Evolutionary conservation across 768 basidiomycete species (phyloP).

Genomic region (Mycena metata): DNA sequence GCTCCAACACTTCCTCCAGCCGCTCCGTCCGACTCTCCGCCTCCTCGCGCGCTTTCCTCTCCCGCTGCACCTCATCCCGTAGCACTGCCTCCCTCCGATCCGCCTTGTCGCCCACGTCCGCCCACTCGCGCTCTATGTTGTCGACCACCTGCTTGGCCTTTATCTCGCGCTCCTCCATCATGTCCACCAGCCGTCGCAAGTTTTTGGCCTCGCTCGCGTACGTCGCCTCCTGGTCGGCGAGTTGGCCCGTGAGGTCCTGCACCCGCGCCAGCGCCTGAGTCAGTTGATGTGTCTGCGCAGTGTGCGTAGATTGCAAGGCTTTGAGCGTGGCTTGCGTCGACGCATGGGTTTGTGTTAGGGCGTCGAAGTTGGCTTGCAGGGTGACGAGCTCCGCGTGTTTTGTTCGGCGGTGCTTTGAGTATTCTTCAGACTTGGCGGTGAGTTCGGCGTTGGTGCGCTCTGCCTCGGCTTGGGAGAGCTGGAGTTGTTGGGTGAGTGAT

Average conservation of each 20-base stretch:
- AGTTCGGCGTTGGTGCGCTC: constrained; percentile 81
- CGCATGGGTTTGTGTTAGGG: constrained; percentile 74
- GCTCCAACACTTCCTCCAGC: constrained; percentile 78
- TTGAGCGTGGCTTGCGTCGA: constrained; percentile 79
- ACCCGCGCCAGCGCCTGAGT: constrained; percentile 82
- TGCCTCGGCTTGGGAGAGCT: constrained; percentile 81
- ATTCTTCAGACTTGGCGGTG: constrained; percentile 81
- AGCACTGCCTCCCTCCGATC: constrained; percentile 76
- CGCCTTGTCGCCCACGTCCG: constrained; percentile 75
- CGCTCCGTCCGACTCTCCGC: constrained; percentile 81
- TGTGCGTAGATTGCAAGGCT: constrained; percentile 79
- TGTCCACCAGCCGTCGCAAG: constrained; percentile 78
- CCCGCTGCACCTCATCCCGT: constrained; percentile 78
- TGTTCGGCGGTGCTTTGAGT: constrained; percentile 82
- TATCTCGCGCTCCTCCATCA: constrained; percentile 91
- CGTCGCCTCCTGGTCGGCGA: constrained; percentile 88
- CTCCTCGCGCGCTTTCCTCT: constrained; percentile 75
- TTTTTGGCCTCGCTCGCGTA: constrained; percentile 84
- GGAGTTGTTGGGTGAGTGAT: constrained; percentile 84
- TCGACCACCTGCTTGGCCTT: constrained; percentile 88
- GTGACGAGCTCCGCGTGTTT: constrained; percentile 84
- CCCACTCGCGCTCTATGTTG: constrained; percentile 86
- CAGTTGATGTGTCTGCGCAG: constrained; percentile 79
- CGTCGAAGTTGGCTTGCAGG: constrained; percentile 84
- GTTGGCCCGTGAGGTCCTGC: constrained; percentile 79